Evolutionary conservation across 257 asterid species (phyloP), one percentile per base, ranked within the genome.

Genomic region (Osmanthus fragrans): DNA sequence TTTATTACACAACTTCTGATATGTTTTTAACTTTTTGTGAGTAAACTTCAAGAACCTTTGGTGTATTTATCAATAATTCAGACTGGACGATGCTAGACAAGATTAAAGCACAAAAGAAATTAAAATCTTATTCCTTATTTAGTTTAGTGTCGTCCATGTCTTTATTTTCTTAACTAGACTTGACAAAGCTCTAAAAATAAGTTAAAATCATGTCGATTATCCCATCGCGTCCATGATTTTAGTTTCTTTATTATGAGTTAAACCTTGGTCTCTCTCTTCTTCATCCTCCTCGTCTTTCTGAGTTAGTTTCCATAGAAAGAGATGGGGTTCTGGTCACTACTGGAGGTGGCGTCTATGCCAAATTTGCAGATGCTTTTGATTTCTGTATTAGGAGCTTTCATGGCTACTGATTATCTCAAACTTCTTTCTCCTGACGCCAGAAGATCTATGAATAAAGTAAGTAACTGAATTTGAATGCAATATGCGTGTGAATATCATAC

Each of bases 261-360:
- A 56, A 56, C 27, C 25, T 56, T 7, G 10, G 29, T n/a, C 65
- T 56, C 64, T 49, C 63, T 51, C 63, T 51, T 56, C 27, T 54
- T 19, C 65, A 19, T 56, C 65, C 11, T 56, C 65, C 7, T 49
- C 58, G 1, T n/a, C 27, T 56, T n/a, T 56, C 27, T n/a, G 65
- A 56, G 65, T 18, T 56, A 19, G 29, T 56, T 56, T 56, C 3
- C 65, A 70, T 70, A 37, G 18, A 42, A 42, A 37, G 74, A 70
- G 18, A 70, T 70, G 74, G 58, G 56, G 0, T 21, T 70, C 49
- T 39, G 19, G 58, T 39, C 74, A 36, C 74, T 70, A 29, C 16
- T 70, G 74, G 49, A 70, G 56, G 74, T 70, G 74, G 74, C 74
- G 21, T 11, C 58, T 16, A 70, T 70, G 74, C 74, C 74, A 36